A percentile compares a stretch with the other conserved stretches of the same genome.
Evolutionary conservation across 352 stramenopile genomes (phyloP).

Genomic region (Phytophthora colocasiae): DNA sequence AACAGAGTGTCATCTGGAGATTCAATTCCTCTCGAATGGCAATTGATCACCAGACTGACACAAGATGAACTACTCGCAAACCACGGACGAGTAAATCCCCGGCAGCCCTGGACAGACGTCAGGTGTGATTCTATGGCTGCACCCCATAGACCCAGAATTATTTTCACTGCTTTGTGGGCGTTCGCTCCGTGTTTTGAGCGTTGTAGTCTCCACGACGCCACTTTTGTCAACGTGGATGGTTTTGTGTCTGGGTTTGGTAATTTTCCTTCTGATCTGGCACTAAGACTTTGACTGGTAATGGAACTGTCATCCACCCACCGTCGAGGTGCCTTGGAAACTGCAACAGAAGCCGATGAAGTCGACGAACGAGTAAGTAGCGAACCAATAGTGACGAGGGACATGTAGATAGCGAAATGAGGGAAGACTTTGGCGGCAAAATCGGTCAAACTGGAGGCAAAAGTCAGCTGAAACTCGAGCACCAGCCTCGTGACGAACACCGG

Average conservation of each 20-base stretch:
- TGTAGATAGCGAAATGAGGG: conserved; percentile 2
- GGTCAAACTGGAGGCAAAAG: not conserved
- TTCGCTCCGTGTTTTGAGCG: no score
- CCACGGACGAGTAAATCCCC: not conserved
- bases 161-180: not conserved
- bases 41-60: conserved; percentile 15
- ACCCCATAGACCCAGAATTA: not conserved
- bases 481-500: conserved; percentile 7
- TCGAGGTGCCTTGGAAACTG: not conserved
- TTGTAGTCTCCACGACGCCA: no score
- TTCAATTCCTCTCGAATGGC: not conserved
- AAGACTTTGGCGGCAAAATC: conserved; percentile 1
- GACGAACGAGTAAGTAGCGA: not conserved
- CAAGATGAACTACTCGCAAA: not conserved
- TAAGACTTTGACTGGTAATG: no score
- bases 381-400: conserved; percentile 2
- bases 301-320: no score
- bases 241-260: not conserved
- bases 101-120: not conserved
- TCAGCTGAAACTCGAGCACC: conserved; percentile 6
- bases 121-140: not conserved
- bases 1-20: conserved; percentile 2
- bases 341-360: not conserved
- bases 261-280: no score
- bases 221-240: not conserved